phyloP scores from a whole-genome alignment of 2,329 filamentous ascomycete species.

The Cercospora zeae-maydis region DNA sequence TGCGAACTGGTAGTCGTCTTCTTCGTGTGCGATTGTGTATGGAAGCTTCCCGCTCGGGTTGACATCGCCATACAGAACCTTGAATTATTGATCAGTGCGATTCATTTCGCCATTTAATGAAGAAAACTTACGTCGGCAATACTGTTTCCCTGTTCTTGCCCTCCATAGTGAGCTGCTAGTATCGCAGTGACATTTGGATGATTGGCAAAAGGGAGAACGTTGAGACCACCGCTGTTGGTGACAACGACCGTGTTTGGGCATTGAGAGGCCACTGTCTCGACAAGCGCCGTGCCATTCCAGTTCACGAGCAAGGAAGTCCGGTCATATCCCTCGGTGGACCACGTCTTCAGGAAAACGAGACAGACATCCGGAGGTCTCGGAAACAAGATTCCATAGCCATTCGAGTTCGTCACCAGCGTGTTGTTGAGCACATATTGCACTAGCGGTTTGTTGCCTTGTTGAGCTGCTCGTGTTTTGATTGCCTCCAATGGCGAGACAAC shows the following conservation, averaged over 20 bases:
- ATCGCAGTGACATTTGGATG: constrained; percentile 65
- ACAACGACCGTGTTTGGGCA: constrained; percentile 63
- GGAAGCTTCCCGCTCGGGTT: constrained; percentile 52
- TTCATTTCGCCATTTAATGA: not conserved
- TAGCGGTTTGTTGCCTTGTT: constrained; percentile 35
- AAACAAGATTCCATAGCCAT: constrained; percentile 40
- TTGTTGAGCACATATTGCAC: constrained; percentile 49
- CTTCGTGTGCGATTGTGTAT: constrained; percentile 74
- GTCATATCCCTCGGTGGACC: constrained; percentile 47
- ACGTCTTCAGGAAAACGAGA: constrained; percentile 60
- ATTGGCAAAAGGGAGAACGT: constrained; percentile 42
- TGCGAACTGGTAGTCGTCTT: constrained; percentile 40
- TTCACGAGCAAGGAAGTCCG: constrained; percentile 41
- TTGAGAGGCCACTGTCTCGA: constrained; percentile 46
- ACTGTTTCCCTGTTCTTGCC: constrained; percentile 80
- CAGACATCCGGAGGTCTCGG: constrained; percentile 46
- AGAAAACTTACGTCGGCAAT: constrained; percentile 55
- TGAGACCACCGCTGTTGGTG: constrained; percentile 57
- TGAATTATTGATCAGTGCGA: not conserved
- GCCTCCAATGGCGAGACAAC: constrained; percentile 43
- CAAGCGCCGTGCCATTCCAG: constrained; percentile 43
- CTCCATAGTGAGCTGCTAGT: constrained; percentile 75
- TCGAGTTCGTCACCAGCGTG: constrained; percentile 32
- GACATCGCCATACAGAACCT: constrained; percentile 3
- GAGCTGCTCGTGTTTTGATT: constrained; percentile 34